phyloP scores from a whole-genome alignment of 2,329 filamentous ascomycete genomes.

The Alternaria ventricosa region DNA sequence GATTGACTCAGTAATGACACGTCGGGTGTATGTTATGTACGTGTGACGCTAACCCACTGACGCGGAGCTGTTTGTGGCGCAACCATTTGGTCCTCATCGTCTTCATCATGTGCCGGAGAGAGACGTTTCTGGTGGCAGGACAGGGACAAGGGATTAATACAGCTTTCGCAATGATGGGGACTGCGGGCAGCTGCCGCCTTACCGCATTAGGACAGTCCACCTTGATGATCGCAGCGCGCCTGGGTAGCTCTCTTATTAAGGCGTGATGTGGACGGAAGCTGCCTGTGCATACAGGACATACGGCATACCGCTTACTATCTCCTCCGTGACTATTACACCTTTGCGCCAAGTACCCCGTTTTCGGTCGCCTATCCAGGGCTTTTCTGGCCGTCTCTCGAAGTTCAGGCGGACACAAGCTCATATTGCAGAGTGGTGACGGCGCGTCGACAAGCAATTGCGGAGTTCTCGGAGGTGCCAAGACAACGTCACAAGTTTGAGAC shows the following conservation, averaged over 20 bases:
- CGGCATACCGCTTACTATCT: too few species aligned
- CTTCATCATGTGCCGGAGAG: neutral
- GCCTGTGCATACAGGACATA: too few species aligned
- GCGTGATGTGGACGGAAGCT: too few species aligned
- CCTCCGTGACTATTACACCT: too few species aligned
- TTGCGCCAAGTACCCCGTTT: too few species aligned
- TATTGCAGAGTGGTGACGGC: neutral
- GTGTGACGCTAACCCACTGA: neutral
- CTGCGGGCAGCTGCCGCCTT: neutral
- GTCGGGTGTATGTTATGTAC: neutral
- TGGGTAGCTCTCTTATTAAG: neutral
- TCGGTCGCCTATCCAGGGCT: too few species aligned
- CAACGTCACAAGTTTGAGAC: conserved; percentile 13
- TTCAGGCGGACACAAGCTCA: neutral
- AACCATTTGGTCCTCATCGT: neutral
- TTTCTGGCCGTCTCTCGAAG: too few species aligned
- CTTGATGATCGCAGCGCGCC: neutral
- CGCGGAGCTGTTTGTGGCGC: neutral
- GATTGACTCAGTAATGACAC: neutral
- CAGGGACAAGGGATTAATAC: neutral
- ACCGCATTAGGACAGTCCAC: neutral
- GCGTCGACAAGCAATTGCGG: conserved; percentile 14
- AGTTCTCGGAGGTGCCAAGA: conserved; percentile 36
- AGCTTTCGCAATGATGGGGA: neutral
- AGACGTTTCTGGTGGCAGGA: neutral